Evolutionary conservation across 139 green algal genomes (phyloP).

Genomic region (Chlamydomonas applanata): DNA sequence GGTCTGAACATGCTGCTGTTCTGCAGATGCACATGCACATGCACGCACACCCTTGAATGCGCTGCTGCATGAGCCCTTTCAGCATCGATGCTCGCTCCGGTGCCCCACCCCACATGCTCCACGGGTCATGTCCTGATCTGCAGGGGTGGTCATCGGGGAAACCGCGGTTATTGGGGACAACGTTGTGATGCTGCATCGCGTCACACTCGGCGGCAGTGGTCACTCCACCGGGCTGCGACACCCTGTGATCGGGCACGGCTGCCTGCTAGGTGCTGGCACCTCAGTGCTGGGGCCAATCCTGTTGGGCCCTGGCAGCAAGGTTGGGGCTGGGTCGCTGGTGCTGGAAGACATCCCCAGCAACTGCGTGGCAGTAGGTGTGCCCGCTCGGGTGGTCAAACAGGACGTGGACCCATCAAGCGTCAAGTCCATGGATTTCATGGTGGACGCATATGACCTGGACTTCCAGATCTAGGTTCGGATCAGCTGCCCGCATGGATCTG

Average conservation of each 20-base stretch:
- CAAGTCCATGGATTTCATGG: too few species aligned
- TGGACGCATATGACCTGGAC: too few species aligned
- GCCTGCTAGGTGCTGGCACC: constrained; percentile 46
- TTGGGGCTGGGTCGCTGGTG: constrained; percentile 26
- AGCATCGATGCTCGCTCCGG: constrained; percentile 25
- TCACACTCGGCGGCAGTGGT: constrained; percentile 62
- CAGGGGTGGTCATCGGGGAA: too few species aligned
- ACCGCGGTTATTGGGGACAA: too few species aligned
- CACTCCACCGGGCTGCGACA: constrained; percentile 51
- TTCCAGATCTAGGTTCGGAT: too few species aligned
- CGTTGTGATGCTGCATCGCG: constrained; percentile 27
- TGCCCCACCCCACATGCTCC: constrained; percentile 50
- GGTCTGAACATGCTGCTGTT: too few species aligned
- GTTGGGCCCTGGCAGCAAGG: constrained; percentile 34
- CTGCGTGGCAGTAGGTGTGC: constrained; percentile 15
- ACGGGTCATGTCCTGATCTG: not conserved
- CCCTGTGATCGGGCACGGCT: constrained; percentile 56
- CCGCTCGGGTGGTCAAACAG: constrained; percentile 1
- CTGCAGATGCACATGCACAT: too few species aligned
- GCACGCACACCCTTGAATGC: too few species aligned
- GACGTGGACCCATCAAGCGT: too few species aligned
- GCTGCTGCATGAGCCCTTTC: constrained; percentile 28
- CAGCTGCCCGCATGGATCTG: too few species aligned
- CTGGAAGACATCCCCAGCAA: constrained; percentile 24
- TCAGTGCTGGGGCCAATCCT: constrained; percentile 53